Base-by-base conservation (phyloP, 805 yeast species). In the Teunomyces gatunensis region DNA sequence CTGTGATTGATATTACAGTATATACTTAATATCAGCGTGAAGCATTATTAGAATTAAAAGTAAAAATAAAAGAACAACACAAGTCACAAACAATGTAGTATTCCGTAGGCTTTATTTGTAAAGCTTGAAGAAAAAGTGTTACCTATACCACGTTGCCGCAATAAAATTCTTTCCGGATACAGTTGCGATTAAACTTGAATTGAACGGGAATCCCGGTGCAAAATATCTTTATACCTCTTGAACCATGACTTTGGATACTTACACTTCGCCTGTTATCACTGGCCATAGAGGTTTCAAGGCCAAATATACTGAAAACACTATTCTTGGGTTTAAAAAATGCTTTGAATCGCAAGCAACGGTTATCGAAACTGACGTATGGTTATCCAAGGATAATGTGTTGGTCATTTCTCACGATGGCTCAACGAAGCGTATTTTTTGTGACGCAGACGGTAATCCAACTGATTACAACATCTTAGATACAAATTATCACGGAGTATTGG, bases 261-360 rank as follows among this genome's bases (percentile, higher is more conserved):
- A 47, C 20, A 41, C 45, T 10, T 49, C 53, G n/a, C 65, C 72
- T 1, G 57, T 64, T 0, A 66, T 72, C 7, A 63, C 65, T 5
- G 78, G 78, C 42, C 78, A 73, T 49, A 61, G 78, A 43, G 78
- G 78, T 0, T 73, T 67, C 55, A 73, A 73, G 49, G 73, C 64
- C 32, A 56, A 63, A 40, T 67, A 64, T 47, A 61, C 73, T 3
- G 78, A 73, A 52, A 73, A 73, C 53, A 70, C 77, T 7, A 18
- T 73, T 15, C 15, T 43, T 5, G 76, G 76, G 6, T 73, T 73
- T 52, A 53, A 55, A 15, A 59, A 66, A 42, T 71, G 77, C 48
- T 71, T 49, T 49, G 60, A 59, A 12, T 42, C 67, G 15, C 77
- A 75, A 5, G 77, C 75, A 32, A 62, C 68, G 20, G 54, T 58